Evolutionary conservation across 768 basidiomycete genomes (phyloP).

Genomic region (Phlebiopsis flavidoalba): DNA sequence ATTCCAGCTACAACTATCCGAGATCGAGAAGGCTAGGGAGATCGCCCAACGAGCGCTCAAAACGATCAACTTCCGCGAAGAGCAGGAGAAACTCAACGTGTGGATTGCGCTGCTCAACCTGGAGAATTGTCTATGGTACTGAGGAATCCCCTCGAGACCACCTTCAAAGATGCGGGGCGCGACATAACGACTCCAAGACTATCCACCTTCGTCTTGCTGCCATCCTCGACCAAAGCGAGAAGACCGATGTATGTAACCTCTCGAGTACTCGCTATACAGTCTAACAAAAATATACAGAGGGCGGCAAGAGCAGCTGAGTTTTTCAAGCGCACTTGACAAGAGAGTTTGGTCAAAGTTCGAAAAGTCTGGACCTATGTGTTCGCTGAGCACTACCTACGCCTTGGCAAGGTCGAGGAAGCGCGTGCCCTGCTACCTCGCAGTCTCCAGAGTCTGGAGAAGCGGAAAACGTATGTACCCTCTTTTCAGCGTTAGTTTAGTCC

Average conservation of each 20-base stretch:
- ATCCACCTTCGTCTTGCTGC: constrained; percentile 79
- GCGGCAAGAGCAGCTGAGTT: constrained; percentile 95
- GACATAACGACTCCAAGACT: constrained; percentile 90
- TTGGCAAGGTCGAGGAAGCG: constrained; percentile 71
- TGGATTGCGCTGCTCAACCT: constrained; percentile 96
- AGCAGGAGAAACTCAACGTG: constrained; percentile 91
- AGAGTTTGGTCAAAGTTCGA: constrained; percentile 93
- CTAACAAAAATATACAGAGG: constrained; percentile 44
- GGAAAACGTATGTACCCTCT: constrained; percentile 69
- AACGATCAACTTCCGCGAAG: constrained; percentile 92
- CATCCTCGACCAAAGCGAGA: constrained; percentile 81
- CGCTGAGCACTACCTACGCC: constrained; percentile 75
- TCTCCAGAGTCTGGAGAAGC: constrained; percentile 87
- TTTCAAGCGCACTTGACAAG: constrained; percentile 82
- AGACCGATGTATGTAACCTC: constrained; percentile 54
- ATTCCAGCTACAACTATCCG: constrained; percentile 94
- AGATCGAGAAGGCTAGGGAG: constrained; percentile 90
- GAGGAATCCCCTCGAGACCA: constrained; percentile 64
- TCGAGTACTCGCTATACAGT: neutral
- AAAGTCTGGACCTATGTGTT: constrained; percentile 87
- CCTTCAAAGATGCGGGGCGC: constrained; percentile 87
- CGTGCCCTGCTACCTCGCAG: constrained; percentile 83
- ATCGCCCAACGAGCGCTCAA: constrained; percentile 79
- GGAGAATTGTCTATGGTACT: constrained; percentile 89
- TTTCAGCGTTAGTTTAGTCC: neutral